Evolutionary conservation across 768 basidiomycete species (phyloP), one percentile per base, ranked within the genome.

Genomic region (Lactifluus volemus): DNA sequence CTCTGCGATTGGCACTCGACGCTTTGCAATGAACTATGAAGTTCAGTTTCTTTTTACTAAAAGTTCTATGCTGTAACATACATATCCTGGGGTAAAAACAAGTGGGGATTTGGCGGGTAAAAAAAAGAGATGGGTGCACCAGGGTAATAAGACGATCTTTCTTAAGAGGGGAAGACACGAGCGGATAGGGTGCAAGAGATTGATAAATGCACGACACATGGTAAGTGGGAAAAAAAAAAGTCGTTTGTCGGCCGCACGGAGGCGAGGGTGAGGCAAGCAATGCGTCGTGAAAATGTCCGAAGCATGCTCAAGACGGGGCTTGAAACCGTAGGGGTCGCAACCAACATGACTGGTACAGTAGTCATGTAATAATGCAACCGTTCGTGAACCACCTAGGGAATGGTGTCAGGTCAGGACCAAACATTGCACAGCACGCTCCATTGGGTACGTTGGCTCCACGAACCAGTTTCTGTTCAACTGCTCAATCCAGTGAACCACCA

Each of bases 401-500:
- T 36, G 1, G 17, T 14, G 25, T 62, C 61, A 58, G 45, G 32
- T 63, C 56, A 58, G 39, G 47, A 9, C 58, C 39, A 48, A 58
- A 25, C 19, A 11, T 53, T 36, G 29, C 45, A 4, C 48, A 25
- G 39, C 39, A 42, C 44, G 29, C 32, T 42, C 39, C 64, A 47
- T 39, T 41, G 44, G 5, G 49, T 34, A 42, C 59, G 49, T 45
- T 45, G 48, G 19, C 53, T 21, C 30, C 42, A 71, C 72, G 64
- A 70, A 84, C 83, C 83, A 85, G 52, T 80, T 77, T 56, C 77
- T 76, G 55, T 80, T 76, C 59, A 89, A 73, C 68, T 83, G 81
- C 75, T 97, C 92, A 68, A 98, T 95, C 96, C 96, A 98, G 68
- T 92, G 89, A 30, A 90, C 89, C 60, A 97, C 87, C 67, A 98